Evolutionary conservation across 1,284 basidiomycete genomes (phyloP).

Genomic region (Gymnopus androsaceus): DNA sequence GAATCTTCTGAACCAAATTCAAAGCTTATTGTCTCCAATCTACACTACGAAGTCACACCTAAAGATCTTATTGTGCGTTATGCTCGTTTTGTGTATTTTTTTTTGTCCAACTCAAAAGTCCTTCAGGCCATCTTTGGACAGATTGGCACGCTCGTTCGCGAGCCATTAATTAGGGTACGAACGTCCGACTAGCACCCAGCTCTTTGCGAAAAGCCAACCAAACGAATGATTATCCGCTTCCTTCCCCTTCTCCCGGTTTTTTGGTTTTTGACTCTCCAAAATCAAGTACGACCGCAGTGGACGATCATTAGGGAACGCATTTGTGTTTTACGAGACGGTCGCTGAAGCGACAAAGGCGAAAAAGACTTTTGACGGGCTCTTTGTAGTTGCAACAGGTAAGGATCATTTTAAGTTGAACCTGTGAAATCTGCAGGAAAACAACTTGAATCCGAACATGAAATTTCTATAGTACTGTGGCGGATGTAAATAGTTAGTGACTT

Average conservation of each 20-base stretch:
- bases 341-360: slow-evolving; percentile 84
- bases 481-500: no score
- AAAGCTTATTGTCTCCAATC: slow-evolving; percentile 80
- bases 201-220: slow-evolving; percentile 48
- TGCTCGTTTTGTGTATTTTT: not conserved
- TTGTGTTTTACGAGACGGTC: slow-evolving; percentile 79
- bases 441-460: no score
- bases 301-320: slow-evolving; percentile 85
- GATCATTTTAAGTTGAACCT: no score
- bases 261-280: slow-evolving; percentile 41
- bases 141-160: slow-evolving; percentile 88
- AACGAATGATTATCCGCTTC: slow-evolving; percentile 14
- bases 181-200: slow-evolving; percentile 53
- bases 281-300: slow-evolving; percentile 94
- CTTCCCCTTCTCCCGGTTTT: slow-evolving; percentile 32
- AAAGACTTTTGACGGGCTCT: slow-evolving; percentile 85
- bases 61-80: slow-evolving; percentile 82
- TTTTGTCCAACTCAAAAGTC: slow-evolving; percentile 16
- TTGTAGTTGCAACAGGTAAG: slow-evolving; percentile 88
- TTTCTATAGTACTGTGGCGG: no score
- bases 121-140: slow-evolving; percentile 86
- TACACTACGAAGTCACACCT: slow-evolving; percentile 93
- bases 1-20: slow-evolving; percentile 43
- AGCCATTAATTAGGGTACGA: slow-evolving; percentile 94
- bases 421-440: no score